Conservation (phyloP, 2,329 filamentous ascomycete species). For the Neonectria punicea region DNA sequence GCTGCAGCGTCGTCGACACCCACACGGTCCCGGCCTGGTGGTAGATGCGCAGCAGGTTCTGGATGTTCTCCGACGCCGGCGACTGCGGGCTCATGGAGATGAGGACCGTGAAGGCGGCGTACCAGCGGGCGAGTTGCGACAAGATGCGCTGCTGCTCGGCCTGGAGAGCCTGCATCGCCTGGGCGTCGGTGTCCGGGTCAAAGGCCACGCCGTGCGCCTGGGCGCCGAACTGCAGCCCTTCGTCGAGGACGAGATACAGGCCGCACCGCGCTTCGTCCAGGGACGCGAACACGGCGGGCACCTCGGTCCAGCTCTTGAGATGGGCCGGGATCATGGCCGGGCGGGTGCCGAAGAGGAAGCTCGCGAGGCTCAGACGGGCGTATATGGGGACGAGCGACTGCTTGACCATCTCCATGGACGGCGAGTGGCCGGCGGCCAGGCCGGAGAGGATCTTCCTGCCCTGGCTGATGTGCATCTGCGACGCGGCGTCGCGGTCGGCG, state of each 20-base stretch:
- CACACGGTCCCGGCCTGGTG: constrained; percentile 49
- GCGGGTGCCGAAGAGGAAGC: constrained; percentile 53
- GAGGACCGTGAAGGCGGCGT: constrained; percentile 45
- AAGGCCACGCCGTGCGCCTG: constrained; percentile 42
- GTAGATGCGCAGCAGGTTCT: constrained; percentile 51
- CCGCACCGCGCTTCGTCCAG: constrained; percentile 45
- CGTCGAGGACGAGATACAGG: constrained; percentile 54
- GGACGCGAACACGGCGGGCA: constrained; percentile 49
- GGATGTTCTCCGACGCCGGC: constrained; percentile 14
- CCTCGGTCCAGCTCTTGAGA: constrained; percentile 45
- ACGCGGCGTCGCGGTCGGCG: constrained; percentile 58
- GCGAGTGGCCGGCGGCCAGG: constrained; percentile 42
- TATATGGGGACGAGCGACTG: constrained; percentile 57
- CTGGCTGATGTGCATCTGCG: constrained; percentile 57
- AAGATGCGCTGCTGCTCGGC: constrained; percentile 49
- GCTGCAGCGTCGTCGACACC: constrained; percentile 45
- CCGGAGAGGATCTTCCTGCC: constrained; percentile 54
- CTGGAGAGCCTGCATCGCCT: constrained; percentile 43
- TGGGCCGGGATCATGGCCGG: constrained; percentile 50
- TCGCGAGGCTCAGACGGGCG: constrained; percentile 54
- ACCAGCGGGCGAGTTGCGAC: constrained; percentile 43
- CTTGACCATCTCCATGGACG: constrained; percentile 52
- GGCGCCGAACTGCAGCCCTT: constrained; percentile 51
- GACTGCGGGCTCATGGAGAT: constrained; percentile 38
- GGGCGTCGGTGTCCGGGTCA: constrained; percentile 35